These are phyloP conservation scores for Pichia sp. DNA, from an alignment of 1,139 yeast species.

Conservation along the genomic window DNA sequence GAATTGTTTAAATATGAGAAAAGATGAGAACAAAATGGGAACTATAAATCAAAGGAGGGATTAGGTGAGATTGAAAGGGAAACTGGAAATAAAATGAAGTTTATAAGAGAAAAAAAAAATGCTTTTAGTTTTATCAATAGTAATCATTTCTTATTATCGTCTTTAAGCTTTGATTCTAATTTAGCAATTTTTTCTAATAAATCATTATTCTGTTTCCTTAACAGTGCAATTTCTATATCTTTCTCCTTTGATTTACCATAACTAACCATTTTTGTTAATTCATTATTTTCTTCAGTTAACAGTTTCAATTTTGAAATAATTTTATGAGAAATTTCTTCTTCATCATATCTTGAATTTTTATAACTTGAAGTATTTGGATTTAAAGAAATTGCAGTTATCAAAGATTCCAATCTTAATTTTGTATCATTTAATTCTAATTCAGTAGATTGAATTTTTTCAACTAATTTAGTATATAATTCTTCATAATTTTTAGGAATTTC, in stretches of 20 bases:
- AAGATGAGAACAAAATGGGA: too few species aligned
- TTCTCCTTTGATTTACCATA: conserved; percentile 66
- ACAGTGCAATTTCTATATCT: conserved; percentile 58
- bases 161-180: conserved; percentile 24
- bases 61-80: too few species aligned
- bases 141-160: conserved; percentile 4
- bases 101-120: too few species aligned
- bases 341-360: conserved; percentile 54
- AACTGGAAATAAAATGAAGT: too few species aligned
- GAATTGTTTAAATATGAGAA: too few species aligned
- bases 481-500: conserved; percentile 39
- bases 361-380: conserved; percentile 38
- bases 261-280: conserved; percentile 60
- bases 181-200: conserved; percentile 30
- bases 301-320: conserved; percentile 56
- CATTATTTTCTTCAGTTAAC: conserved; percentile 64
- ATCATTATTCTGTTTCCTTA: conserved; percentile 45
- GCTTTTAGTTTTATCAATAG: too few species aligned
- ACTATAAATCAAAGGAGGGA: too few species aligned
- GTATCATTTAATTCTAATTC: conserved; percentile 53
- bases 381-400: conserved; percentile 47
- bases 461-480: conserved; percentile 43
- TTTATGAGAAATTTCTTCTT: conserved; percentile 71
- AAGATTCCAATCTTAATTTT: conserved; percentile 53
- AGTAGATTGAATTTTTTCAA: conserved; percentile 43